Base-by-base conservation (phyloP, 441 rosid species). In the Omphalea diandra region DNA sequence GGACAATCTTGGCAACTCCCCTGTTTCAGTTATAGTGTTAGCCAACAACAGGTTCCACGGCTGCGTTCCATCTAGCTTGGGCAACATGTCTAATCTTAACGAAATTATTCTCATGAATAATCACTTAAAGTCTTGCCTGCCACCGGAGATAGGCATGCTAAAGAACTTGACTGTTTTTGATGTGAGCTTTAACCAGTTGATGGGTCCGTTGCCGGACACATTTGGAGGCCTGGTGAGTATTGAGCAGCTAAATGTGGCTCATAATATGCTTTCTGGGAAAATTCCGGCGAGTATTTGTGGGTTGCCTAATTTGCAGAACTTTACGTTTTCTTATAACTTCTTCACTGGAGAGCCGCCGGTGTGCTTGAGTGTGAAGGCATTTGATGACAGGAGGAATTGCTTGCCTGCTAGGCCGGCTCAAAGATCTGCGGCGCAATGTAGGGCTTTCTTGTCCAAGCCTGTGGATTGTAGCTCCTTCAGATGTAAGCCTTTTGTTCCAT, bases 41-140 rank as follows among this genome's bases (percentile, higher is more conserved):
- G 97, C 95, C 29, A 84, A 90, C 80, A 94, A 94, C 71, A 86
- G 79, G 14, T 94, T 94, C 79, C 91, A 84, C 50, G 98, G 97
- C 11, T 94, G 98, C 41, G 81, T 91, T 4, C 98, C 97, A 26
- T 68, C 97, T 9, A 88, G 97, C 77, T 74, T 94, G 26, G 97
- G 88, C 1, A 88, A 91, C 82, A 91, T 94, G 98, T 70, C 93
- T 26, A 89, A 91, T 67, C 86, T 94, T 29, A 83, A 94, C 44
- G 97, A 91, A 75, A 88, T 90, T 41, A 88, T 91, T 35, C 73
- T 91, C 44, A 79, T 91, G 95, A 87, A 91, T 78, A 91, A 94
- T 73, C 83, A 85, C 36, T 72, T 94, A 4, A 83, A 84, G 55
- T 88, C 97, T 35, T 94, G 98, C 77, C 72, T 94, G 76, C 97